Conservation (phyloP, 164 flowering plant genomes). For the Brasenia schreberi region DNA sequence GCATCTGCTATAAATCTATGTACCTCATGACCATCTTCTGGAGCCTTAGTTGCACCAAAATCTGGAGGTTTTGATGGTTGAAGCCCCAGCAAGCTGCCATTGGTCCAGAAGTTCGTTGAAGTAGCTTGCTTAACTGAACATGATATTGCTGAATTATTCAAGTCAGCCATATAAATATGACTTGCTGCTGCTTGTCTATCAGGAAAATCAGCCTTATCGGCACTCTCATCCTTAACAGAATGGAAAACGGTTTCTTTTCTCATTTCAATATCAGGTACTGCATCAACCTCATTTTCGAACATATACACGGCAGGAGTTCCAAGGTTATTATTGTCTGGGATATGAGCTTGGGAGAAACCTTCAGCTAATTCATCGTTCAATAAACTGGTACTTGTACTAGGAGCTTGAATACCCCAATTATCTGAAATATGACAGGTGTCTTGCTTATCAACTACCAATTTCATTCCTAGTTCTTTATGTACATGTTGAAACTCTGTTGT, state of each 20-base stretch:
- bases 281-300: conserved; percentile 5
- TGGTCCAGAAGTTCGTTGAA: conserved; percentile 56
- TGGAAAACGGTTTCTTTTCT: background rate
- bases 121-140: background rate
- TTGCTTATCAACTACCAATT: background rate
- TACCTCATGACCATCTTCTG: background rate
- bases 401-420: background rate
- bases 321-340: background rate
- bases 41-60: conserved; percentile 5
- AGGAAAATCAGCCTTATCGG: background rate
- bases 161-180: background rate
- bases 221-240: background rate
- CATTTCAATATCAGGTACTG: background rate
- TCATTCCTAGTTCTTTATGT: conserved; percentile 17
- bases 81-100: conserved; percentile 85
- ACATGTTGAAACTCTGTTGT: conserved; percentile 1
- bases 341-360: background rate
- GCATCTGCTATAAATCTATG: background rate
- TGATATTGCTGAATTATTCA: background rate
- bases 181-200: background rate
- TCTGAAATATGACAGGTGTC: background rate
- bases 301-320: conserved; percentile 9
- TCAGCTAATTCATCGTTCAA: background rate
- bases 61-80: conserved; percentile 89
- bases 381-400: background rate